Evolutionary conservation across 2,329 filamentous ascomycete species (phyloP).

Genomic region (Aspergillus puulaauensis): DNA sequence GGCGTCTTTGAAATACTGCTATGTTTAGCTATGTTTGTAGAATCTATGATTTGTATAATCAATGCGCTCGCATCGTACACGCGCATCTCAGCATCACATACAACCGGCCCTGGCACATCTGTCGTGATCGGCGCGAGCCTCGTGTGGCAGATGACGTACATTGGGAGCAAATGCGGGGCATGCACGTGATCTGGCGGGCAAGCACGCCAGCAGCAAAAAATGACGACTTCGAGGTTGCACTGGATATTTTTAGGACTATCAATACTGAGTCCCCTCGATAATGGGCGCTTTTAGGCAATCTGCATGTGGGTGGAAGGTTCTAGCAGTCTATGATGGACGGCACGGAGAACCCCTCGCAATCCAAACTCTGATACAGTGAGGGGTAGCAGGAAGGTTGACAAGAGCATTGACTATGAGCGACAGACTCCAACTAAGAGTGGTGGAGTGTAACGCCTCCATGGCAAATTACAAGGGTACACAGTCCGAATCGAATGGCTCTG

Average conservation of each 20-base stretch:
- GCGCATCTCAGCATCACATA: neutral
- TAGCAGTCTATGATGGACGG: too few relatives aligned
- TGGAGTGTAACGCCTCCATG: too few relatives aligned
- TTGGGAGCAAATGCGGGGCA: constrained; percentile 5
- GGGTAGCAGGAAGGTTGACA: too few relatives aligned
- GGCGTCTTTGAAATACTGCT: neutral
- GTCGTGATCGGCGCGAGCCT: neutral
- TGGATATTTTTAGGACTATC: neutral
- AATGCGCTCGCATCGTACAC: neutral
- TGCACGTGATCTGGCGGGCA: neutral
- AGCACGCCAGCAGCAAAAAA: neutral
- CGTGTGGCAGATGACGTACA: constrained; percentile 3
- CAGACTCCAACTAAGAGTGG: too few relatives aligned
- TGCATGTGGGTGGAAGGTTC: too few relatives aligned
- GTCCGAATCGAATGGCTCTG: too few relatives aligned
- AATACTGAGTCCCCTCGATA: neutral
- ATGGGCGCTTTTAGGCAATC: neutral
- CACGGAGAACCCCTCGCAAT: too few relatives aligned
- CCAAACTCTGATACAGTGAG: too few relatives aligned
- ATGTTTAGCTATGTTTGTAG: too few relatives aligned
- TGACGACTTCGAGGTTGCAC: neutral
- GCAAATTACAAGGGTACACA: too few relatives aligned
- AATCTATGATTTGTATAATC: neutral
- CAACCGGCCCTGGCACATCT: neutral
- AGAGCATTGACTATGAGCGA: too few relatives aligned